Percentiles rank a stretch among this genome's conserved stretches.
phyloP scores from a whole-genome alignment of 2,329 filamentous ascomycete genomes.

The Lojkania enalia region DNA sequence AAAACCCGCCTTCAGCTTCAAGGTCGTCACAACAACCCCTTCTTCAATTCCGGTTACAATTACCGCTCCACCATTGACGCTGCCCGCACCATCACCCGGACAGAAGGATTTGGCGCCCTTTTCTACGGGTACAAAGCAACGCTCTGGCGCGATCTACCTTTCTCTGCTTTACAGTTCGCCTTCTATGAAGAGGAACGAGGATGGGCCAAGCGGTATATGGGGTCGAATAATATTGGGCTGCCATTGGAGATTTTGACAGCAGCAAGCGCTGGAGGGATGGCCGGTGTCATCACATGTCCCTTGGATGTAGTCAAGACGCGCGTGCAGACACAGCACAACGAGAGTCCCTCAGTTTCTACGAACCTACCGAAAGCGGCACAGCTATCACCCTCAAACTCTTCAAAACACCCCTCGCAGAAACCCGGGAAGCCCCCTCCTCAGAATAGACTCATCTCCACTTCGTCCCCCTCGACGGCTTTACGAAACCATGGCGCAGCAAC shows the following conservation, averaged over 20 bases:
- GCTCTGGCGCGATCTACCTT: conserved; percentile 89
- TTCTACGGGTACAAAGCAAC: conserved; percentile 99
- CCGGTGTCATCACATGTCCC: conserved; percentile 91
- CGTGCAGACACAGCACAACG: conserved; percentile 86
- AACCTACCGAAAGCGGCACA: conserved; percentile 18
- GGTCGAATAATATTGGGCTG: conserved; percentile 81
- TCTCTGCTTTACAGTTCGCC: conserved; percentile 94
- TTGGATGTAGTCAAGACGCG: conserved; percentile 97
- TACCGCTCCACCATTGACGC: conserved; percentile 87
- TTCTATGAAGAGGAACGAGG: conserved; percentile 95
- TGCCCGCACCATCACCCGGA: conserved; percentile 77
- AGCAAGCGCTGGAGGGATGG: conserved; percentile 85
- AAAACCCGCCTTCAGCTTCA: conserved; percentile 97
- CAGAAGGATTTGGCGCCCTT: conserved; percentile 81
- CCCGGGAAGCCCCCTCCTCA: conserved; percentile 30
- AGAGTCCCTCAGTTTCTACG: conserved; percentile 18
- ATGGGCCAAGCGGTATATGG: conserved; percentile 77
- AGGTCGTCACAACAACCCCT: conserved; percentile 91
- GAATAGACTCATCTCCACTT: conserved; percentile 81
- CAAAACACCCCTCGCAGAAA: conserved; percentile 20
- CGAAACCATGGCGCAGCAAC: conserved; percentile 76
- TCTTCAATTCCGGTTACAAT: conserved; percentile 93
- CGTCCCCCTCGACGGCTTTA: conserved; percentile 81
- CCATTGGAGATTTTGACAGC: conserved; percentile 86
- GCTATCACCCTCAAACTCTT: conserved; percentile 36